Conservation (phyloP, 768 basidiomycete genomes). For the Naganishia antarctica region DNA sequence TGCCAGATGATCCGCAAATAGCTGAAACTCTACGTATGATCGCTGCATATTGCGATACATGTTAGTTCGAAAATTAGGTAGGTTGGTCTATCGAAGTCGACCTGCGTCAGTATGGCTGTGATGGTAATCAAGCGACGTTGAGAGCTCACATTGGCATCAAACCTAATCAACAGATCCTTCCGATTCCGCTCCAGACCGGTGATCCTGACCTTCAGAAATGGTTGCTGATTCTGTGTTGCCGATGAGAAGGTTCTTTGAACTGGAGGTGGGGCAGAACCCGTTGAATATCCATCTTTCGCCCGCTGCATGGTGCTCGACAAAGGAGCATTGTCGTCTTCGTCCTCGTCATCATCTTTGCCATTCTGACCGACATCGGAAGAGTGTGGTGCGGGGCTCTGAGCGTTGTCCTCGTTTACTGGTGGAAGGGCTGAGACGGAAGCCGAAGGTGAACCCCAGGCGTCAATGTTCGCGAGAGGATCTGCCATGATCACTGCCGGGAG, state of each 20-base stretch:
- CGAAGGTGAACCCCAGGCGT: slow-evolving; percentile 19
- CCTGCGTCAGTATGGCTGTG: slow-evolving; percentile 1
- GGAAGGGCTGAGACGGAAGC: slow-evolving; percentile 12
- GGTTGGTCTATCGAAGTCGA: slow-evolving; percentile 65
- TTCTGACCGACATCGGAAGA: background rate
- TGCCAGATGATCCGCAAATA: slow-evolving; percentile 84
- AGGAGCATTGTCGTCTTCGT: slow-evolving; percentile 11
- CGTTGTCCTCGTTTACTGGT: background rate
- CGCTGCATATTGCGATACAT: slow-evolving; percentile 86
- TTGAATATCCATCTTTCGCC: background rate
- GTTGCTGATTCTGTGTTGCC: background rate
- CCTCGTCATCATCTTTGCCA: background rate
- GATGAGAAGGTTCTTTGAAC: background rate
- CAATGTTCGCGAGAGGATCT: slow-evolving; percentile 14
- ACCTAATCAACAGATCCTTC: slow-evolving; percentile 84
- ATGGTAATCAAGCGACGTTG: background rate
- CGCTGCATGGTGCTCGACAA: slow-evolving; percentile 5
- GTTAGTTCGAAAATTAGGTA: slow-evolving; percentile 62
- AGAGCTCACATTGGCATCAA: slow-evolving; percentile 81
- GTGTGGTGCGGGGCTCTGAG: background rate
- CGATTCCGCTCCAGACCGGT: slow-evolving; percentile 89
- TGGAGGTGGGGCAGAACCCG: background rate
- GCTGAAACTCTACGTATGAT: slow-evolving; percentile 89
- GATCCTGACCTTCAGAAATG: slow-evolving; percentile 69
- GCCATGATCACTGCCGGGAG: too few species aligned